phyloP scores from a whole-genome alignment of 2,329 filamentous ascomycete species.

The Paraconiothyrium brasiliense region DNA sequence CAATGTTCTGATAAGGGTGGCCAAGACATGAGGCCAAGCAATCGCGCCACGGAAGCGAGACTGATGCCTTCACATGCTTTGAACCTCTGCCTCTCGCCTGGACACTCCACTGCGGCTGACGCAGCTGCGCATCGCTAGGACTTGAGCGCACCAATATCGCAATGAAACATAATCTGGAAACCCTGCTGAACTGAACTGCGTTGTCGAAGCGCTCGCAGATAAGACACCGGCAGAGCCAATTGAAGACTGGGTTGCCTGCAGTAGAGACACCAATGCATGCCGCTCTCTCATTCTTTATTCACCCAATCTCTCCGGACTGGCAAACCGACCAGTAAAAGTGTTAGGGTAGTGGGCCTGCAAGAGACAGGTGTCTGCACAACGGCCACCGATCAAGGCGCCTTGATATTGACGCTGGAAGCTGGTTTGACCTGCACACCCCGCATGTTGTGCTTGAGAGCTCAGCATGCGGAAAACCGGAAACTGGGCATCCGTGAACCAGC shows the following conservation, averaged over 20 bases:
- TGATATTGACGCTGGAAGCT: background rate
- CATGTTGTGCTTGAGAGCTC: background rate
- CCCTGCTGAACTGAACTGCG: background rate
- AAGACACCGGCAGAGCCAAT: constrained; percentile 6
- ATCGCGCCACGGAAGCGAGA: background rate
- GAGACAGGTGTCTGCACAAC: background rate
- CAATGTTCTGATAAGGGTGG: background rate
- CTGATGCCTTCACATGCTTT: constrained; percentile 4
- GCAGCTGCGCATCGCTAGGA: background rate
- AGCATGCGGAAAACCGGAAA: background rate
- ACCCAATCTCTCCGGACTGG: background rate
- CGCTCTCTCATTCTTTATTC: constrained; percentile 7
- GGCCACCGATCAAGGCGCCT: background rate
- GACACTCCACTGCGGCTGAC: constrained; percentile 5
- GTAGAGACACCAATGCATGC: constrained; percentile 3
- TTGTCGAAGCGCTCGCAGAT: constrained; percentile 5
- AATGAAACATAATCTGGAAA: constrained; percentile 1
- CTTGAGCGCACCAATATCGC: background rate
- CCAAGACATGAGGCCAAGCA: background rate
- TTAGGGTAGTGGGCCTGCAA: background rate
- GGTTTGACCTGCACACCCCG: background rate
- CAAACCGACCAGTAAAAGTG: background rate
- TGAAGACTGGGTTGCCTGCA: background rate
- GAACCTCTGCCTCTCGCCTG: background rate
- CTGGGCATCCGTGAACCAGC: background rate